Evolutionary conservation across 2,329 filamentous ascomycete species (phyloP), one percentile per base, ranked within the genome.

Genomic region (Cladosporium sphaerospermum): DNA sequence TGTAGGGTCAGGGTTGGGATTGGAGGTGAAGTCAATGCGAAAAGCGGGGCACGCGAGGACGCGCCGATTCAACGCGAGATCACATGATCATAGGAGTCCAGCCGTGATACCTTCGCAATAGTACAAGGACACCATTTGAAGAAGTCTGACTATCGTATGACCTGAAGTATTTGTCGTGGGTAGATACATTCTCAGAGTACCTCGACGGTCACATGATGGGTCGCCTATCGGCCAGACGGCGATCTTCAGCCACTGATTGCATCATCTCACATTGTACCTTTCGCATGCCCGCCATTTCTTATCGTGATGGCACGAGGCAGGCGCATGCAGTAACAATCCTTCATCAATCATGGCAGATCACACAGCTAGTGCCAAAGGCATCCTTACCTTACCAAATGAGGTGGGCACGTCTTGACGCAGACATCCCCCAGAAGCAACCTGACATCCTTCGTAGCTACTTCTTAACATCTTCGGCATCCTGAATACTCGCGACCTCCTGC

Each of bases 401-500:
- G 65, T 67, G 59, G 32, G 37, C 13, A 45, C 16, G 7, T 33
- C 39, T 13, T n/a, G 42, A 16, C 32, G 23, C 9, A 50, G 19
- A 45, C 19, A 48, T 41, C 37, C 45, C 44, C n/a, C n/a, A 37
- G 46, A 18, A 37, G 44, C 56, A 54, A 39, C 57, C 53, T 54
- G 44, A 43, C 9, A 34, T 10, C 42, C 45, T 11, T 6, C 10
- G 11, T 48, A 71, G 67, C 64, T 78, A 36, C 69, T 78, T 36
- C 64, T 76, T 40, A 67, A 71, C 44, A 65, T 76, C 55, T 67
- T 78, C 50, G 63, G 63, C 31, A 63, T 67, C 9, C 64, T 75
- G 45, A 62, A 70, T 7, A 75, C 74, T 1, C 66, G 64, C 19
- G 62, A 69, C 47, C 66, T 78, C 13, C 64, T 88, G 28, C 74